phyloP scores from a whole-genome alignment of 2,329 filamentous ascomycete species.

The Verticillium nubilum region DNA sequence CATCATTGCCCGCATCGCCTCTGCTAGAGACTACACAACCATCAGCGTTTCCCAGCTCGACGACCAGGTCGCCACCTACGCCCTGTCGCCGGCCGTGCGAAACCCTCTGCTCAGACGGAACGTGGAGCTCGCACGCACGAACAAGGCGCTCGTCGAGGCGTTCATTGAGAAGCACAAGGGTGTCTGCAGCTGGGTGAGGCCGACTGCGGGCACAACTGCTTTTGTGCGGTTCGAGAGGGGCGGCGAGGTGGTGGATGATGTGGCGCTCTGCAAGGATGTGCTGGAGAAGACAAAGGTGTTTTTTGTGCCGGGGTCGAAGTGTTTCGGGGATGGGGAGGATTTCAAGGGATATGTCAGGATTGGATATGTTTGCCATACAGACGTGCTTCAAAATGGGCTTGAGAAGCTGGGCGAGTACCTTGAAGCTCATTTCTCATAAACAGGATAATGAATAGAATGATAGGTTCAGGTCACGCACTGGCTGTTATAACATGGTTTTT shows the following conservation, averaged over 20 bases:
- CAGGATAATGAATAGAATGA: no score
- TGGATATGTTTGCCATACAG: constrained; percentile 68
- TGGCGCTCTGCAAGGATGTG: constrained; percentile 64
- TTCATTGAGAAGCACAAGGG: constrained; percentile 62
- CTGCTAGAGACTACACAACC: constrained; percentile 74
- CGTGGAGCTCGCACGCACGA: constrained; percentile 60
- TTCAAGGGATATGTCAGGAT: constrained; percentile 73
- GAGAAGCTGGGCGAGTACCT: constrained; percentile 40
- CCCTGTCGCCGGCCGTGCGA: constrained; percentile 48
- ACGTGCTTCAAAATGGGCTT: constrained; percentile 62
- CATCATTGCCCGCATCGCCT: constrained; percentile 59
- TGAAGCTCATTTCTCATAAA: background rate
- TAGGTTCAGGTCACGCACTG: no score
- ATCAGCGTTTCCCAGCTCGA: constrained; percentile 82
- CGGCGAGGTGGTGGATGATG: constrained; percentile 59
- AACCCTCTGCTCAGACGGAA: constrained; percentile 47
- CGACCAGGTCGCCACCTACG: constrained; percentile 71
- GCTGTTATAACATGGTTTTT: no score
- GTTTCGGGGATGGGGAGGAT: constrained; percentile 62
- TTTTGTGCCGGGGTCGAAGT: constrained; percentile 66
- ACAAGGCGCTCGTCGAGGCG: constrained; percentile 58
- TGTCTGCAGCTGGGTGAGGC: constrained; percentile 65
- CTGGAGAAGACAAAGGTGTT: constrained; percentile 66
- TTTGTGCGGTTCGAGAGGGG: constrained; percentile 60
- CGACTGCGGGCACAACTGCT: constrained; percentile 73